Evolutionary conservation across 768 basidiomycete genomes (phyloP).

Genomic region (Fibroporia radiculosa): DNA sequence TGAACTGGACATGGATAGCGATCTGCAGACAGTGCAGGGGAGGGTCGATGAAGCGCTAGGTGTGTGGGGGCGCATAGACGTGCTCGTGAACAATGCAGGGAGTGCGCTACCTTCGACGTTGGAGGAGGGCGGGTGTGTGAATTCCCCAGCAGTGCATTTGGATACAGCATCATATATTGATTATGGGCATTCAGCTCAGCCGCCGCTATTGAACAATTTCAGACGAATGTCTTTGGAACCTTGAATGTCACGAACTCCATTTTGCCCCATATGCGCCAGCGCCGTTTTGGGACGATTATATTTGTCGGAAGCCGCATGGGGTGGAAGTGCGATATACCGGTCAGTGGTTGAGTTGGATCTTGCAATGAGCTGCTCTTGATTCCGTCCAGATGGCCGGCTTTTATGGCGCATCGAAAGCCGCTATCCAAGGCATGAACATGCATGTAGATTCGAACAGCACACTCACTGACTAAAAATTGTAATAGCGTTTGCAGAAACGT

Average conservation of each 20-base stretch:
- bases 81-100: conserved; percentile 39
- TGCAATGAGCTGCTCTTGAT: neutral
- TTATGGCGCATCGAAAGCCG: conserved; percentile 21
- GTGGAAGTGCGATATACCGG: conserved; percentile 25
- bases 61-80: conserved; percentile 27
- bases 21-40: conserved; percentile 21
- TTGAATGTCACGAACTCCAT: conserved; percentile 32
- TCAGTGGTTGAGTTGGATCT: conserved; percentile 10
- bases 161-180: neutral
- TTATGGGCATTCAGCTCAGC: neutral
- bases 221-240: conserved; percentile 32
- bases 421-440: conserved; percentile 17
- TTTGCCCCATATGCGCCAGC: conserved; percentile 29
- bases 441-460: no score
- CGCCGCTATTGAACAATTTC: neutral
- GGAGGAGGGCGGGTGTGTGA: conserved; percentile 39
- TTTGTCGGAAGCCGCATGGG: conserved; percentile 26
- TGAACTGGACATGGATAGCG: conserved; percentile 30
- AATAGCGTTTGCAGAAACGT: conserved; percentile 19
- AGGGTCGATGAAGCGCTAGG: conserved; percentile 24
- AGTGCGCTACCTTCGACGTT: conserved; percentile 31
- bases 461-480: no score
- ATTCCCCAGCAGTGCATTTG: neutral
- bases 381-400: conserved; percentile 7
- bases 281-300: conserved; percentile 23